Evolutionary conservation across 345 rosid species (phyloP).

Genomic region (Rhizophora apiculata): DNA sequence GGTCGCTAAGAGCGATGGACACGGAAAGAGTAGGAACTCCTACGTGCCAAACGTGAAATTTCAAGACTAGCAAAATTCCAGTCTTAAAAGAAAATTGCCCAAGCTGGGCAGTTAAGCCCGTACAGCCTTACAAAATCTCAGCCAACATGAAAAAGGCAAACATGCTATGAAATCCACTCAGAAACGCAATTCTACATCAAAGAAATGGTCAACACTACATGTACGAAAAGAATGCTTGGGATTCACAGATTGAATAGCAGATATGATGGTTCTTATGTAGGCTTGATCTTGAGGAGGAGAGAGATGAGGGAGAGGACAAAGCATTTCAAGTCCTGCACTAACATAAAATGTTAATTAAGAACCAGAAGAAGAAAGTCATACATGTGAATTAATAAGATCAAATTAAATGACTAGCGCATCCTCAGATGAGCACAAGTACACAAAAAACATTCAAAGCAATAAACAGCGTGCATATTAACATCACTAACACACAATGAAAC

Average conservation of each 20-base stretch:
- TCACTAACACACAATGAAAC: too few species aligned
- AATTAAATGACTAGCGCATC: too few species aligned
- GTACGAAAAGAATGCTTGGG: conserved; percentile 5
- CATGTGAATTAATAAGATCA: not conserved
- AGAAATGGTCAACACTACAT: not conserved
- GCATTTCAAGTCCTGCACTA: conserved; percentile 96
- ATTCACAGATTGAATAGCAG: not conserved
- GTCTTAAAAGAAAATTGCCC: not conserved
- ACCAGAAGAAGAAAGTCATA: not conserved
- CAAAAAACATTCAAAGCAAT: too few species aligned
- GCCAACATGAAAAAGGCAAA: conserved; percentile 4
- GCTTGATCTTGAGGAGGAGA: conserved; percentile 98
- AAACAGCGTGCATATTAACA: too few species aligned
- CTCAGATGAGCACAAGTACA: too few species aligned
- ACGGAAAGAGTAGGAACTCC: too few species aligned
- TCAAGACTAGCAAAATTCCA: not conserved
- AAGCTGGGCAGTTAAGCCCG: conserved; percentile 1
- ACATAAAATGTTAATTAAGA: conserved; percentile 21
- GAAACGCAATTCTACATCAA: conserved; percentile 12
- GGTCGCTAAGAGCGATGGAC: too few species aligned
- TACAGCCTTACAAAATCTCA: conserved; percentile 9
- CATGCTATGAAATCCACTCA: not conserved
- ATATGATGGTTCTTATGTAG: conserved; percentile 41
- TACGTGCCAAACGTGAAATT: too few species aligned
- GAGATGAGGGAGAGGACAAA: conserved; percentile 97